These are phyloP conservation scores for Diaporthe nobilis DNA, from an alignment of 2,329 filamentous ascomycete genomes.

Conservation along the genomic window DNA sequence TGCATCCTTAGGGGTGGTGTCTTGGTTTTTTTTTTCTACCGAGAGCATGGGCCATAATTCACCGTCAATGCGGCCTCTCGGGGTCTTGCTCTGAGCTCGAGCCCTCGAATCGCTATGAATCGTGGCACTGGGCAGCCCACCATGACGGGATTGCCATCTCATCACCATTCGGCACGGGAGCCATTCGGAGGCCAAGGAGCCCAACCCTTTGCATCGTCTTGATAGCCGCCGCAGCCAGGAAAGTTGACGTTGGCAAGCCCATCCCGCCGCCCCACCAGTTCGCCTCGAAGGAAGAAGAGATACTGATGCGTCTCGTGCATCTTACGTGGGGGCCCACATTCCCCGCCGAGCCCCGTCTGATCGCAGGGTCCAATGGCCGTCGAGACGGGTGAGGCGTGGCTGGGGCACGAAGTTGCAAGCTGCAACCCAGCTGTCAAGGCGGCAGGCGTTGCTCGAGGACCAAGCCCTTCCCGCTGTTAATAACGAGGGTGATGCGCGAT, in stretches of 20 bases:
- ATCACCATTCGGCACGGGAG: conserved; percentile 11
- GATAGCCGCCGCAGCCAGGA: conserved; percentile 34
- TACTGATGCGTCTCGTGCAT: conserved; percentile 30
- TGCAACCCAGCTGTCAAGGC: conserved; percentile 31
- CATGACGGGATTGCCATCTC: conserved; percentile 19
- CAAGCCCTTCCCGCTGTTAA: neutral
- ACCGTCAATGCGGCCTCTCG: neutral
- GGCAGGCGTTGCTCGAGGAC: conserved; percentile 6
- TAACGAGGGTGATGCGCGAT: conserved; percentile 26
- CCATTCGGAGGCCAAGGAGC: conserved; percentile 1
- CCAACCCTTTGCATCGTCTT: neutral
- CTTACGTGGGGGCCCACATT: conserved; percentile 24
- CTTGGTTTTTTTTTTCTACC: neutral
- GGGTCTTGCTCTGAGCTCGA: neutral
- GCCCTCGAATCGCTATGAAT: conserved; percentile 5
- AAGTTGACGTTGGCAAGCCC: conserved; percentile 25
- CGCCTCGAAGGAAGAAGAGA: conserved; percentile 31
- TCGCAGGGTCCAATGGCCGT: conserved; percentile 19
- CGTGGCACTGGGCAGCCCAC: conserved; percentile 9
- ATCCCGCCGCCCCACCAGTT: conserved; percentile 33
- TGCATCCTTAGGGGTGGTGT: conserved; percentile 15
- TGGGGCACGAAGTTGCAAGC: conserved; percentile 23
- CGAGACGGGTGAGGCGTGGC: conserved; percentile 36
- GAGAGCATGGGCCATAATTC: conserved; percentile 17
- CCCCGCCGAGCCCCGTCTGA: conserved; percentile 26